A percentile compares a stretch with the other conserved stretches of the same genome.
Evolutionary conservation across 257 asterid genomes (phyloP).

Genomic region (Solanum dulcamara): DNA sequence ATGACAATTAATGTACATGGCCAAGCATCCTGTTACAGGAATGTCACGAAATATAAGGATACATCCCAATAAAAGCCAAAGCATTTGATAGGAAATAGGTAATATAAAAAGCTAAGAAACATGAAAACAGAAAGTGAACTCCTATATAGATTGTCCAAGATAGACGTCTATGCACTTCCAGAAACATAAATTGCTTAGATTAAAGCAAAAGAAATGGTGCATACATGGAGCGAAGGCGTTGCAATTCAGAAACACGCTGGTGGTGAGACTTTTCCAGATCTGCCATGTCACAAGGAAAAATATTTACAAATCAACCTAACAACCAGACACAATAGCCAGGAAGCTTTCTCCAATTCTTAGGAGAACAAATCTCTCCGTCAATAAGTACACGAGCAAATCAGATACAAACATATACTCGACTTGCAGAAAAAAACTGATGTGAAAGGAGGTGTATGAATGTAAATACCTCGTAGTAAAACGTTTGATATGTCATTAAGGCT

Average conservation of each 20-base stretch:
- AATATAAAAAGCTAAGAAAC: neutral
- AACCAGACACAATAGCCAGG: neutral
- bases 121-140: neutral
- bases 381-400: neutral
- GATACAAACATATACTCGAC: neutral
- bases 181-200: neutral
- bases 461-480: constrained; percentile 71
- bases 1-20: neutral
- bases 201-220: constrained; percentile 20
- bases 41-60: neutral
- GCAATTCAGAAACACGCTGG: constrained; percentile 93
- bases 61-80: neutral
- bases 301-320: neutral
- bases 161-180: neutral
- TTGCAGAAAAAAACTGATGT: neutral
- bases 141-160: neutral
- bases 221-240: constrained; percentile 91
- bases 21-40: neutral
- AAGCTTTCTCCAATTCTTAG: neutral
- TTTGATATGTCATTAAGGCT: constrained; percentile 86
- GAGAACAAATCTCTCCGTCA: neutral
- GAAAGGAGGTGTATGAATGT: neutral
- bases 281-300: constrained; percentile 21
- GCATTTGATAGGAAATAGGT: neutral
- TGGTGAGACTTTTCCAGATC: constrained; percentile 78